phyloP scores from a whole-genome alignment of 768 basidiomycete genomes.

The Termitomyces sp. region DNA sequence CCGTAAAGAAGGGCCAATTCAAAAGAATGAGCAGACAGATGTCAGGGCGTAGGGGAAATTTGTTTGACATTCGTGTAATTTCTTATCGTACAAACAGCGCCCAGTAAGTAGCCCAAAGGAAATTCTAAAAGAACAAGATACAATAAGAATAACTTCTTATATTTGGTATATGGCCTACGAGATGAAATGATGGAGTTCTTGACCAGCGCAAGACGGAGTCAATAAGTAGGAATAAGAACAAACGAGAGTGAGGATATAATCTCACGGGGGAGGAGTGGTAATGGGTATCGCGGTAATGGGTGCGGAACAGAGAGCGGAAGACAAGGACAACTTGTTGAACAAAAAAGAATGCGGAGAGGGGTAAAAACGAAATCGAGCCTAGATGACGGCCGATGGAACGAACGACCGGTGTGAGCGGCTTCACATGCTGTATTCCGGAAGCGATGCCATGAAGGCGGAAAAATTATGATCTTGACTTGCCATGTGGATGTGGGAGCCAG shows the following conservation, averaged over 20 bases:
- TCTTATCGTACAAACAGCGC: slow-evolving; percentile 12
- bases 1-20: neutral
- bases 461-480: slow-evolving; percentile 25
- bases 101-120: slow-evolving; percentile 1
- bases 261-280: slow-evolving; percentile 5
- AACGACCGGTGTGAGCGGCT: neutral
- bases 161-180: slow-evolving; percentile 10
- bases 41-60: slow-evolving; percentile 4
- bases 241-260: slow-evolving; percentile 8
- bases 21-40: slow-evolving; percentile 2
- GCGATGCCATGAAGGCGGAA: slow-evolving; percentile 31
- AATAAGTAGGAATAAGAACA: slow-evolving; percentile 8
- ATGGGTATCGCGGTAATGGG: slow-evolving; percentile 1
- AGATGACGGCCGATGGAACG: neutral
- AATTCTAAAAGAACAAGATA: slow-evolving; percentile 10
- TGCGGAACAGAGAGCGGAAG: neutral
- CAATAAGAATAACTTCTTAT: slow-evolving; percentile 19
- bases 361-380: neutral
- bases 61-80: slow-evolving; percentile 10
- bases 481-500: slow-evolving; percentile 19
- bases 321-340: neutral
- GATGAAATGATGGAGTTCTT: slow-evolving; percentile 10
- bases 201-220: slow-evolving; percentile 2
- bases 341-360: slow-evolving; percentile 5
- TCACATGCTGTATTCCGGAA: slow-evolving; percentile 27